These are phyloP conservation scores for Funneliformis geosporum DNA, from an alignment of 192 early-diverging fungal species.

Conservation along the genomic window DNA sequence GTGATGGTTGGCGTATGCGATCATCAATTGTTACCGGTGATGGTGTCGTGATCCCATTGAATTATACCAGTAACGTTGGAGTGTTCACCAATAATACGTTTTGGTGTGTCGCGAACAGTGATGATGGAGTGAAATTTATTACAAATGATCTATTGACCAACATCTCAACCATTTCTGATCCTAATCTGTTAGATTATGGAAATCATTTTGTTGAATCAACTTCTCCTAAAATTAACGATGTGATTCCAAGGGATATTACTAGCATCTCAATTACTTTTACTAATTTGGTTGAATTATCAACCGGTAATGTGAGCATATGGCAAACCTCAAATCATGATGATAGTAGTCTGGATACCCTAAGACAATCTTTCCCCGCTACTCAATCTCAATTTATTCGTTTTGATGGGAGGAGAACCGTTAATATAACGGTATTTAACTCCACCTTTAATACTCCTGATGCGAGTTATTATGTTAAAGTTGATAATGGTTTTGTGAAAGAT, in stretches of 20 bases:
- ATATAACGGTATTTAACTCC: background rate
- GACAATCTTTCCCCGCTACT: constrained; percentile 1
- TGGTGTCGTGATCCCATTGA: too few relatives aligned
- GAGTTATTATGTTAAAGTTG: constrained; percentile 5
- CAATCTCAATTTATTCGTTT: background rate
- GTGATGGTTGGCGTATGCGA: background rate
- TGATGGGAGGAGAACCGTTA: background rate
- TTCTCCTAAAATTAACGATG: background rate
- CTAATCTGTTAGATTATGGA: background rate
- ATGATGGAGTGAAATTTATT: background rate
- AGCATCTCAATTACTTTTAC: background rate
- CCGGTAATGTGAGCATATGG: constrained; percentile 9
- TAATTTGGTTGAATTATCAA: background rate
- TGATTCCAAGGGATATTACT: background rate
- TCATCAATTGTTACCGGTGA: background rate
- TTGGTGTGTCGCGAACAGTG: background rate
- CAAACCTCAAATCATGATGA: background rate
- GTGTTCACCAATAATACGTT: background rate
- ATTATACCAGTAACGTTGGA: background rate
- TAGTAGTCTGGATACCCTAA: background rate
- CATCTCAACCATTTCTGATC: background rate
- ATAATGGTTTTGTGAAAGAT: constrained; percentile 20
- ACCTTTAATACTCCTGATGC: constrained; percentile 5
- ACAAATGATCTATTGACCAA: background rate
- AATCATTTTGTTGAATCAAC: background rate